Evolutionary conservation across 2,329 filamentous ascomycete species (phyloP).

Genomic region (Grosmannia clavigera): DNA sequence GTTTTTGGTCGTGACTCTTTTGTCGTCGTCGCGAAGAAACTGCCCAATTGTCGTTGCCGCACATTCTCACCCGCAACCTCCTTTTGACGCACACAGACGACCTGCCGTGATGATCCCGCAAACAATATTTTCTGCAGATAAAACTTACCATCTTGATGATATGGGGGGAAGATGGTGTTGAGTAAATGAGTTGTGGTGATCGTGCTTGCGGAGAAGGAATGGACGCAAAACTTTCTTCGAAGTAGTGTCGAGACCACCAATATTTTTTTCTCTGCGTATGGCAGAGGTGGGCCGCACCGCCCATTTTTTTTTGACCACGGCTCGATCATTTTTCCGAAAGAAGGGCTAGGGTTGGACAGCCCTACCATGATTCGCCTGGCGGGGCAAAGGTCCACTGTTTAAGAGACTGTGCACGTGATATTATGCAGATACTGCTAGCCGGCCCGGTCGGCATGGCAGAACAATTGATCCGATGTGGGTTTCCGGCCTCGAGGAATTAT

Average conservation of each 20-base stretch:
- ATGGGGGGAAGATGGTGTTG: conserved; percentile 8
- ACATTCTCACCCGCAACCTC: background rate
- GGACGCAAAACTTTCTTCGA: conserved; percentile 3
- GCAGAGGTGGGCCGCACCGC: conserved; percentile 5
- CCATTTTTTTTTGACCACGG: conserved; percentile 3
- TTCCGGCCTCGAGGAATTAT: background rate
- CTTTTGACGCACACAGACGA: too few relatives aligned
- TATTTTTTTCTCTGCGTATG: conserved; percentile 10
- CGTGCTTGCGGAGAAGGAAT: conserved; percentile 5
- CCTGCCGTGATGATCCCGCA: background rate
- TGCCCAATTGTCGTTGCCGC: background rate
- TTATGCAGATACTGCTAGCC: background rate
- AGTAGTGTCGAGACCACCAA: conserved; percentile 7
- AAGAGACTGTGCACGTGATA: conserved; percentile 1
- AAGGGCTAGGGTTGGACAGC: conserved; percentile 12
- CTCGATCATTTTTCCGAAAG: conserved; percentile 1
- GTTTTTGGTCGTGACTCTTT: too few relatives aligned
- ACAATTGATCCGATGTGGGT: conserved; percentile 7
- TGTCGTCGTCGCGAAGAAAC: too few relatives aligned
- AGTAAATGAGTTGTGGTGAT: conserved; percentile 6
- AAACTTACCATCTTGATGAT: conserved; percentile 15
- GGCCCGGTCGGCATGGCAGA: conserved; percentile 1
- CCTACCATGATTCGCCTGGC: conserved; percentile 4
- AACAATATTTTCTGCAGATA: background rate
- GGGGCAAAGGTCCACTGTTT: too few relatives aligned